Evolutionary conservation across 2,329 filamentous ascomycete genomes (phyloP), one percentile per base, ranked within the genome.

Genomic region (Decorospora gaudefroyi): DNA sequence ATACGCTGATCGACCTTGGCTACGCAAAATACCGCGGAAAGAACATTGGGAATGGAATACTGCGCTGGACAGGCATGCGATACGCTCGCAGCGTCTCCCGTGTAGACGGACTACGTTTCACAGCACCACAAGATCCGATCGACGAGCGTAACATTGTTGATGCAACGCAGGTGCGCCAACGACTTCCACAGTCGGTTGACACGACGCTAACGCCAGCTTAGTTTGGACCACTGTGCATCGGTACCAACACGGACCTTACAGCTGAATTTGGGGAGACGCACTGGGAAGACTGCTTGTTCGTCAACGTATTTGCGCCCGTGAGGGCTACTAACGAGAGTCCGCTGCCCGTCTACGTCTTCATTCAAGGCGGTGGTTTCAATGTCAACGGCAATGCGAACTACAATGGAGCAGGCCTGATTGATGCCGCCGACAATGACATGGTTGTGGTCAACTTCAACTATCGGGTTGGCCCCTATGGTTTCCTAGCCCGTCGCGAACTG

Each of bases 1-100:
- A 72, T 12, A 49, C 67, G 3, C 60, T 70, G 4, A 82, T 90
- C 10, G 75, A 87, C 49, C 74, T 91, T 15, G 78, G 76, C 3
- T 91, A 90, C 62, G 78, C 84, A 19, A 78, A 75, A 17, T 90
- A 90, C 61, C 68, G 76, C 35, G 88, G 88, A 6, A 68, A 72
- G 3, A 61, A 73, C 1, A 72, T 78, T 1, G 55, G 68, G 0
- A 80, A 80, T 55, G 85, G 83, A 1, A 72, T 90, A 33, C 82
- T 79, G 2, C 78, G 85, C 65, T 92, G 86, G 86, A 76, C 88
- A 6, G 88, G 87, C 1, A 81, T 93, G 51, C 81, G 86, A 29
- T 93, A 83, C 72, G 88, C 87, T 27, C 57, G 66, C 13, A 62
- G 49, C 17, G 51, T 61, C 1, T 65, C 66, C 6, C 55, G 65